Evolutionary conservation across 805 yeast species (phyloP), one percentile per base, ranked within the genome.

Genomic region (Sporopachydermia lactativora): DNA sequence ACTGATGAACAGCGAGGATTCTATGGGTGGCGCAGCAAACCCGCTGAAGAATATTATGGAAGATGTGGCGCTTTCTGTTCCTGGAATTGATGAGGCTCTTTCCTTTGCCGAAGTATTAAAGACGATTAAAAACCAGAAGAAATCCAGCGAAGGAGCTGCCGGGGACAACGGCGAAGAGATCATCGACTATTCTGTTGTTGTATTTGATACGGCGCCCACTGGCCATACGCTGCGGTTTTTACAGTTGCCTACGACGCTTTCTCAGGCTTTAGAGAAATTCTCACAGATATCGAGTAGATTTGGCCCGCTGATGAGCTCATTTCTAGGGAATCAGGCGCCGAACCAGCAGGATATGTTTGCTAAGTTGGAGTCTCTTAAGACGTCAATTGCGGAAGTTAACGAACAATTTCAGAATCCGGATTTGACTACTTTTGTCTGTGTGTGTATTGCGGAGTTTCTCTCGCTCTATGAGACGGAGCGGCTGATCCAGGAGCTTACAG

Each of bases 191-290:
- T 85, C 82, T 50, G 85, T 95, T 5, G 88, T 92, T 48, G 85
- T 92, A 49, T 92, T 92, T 54, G 99, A 92, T 60, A 92, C 99
- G n/a, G 98, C 99, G 0, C 99, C 99, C 51, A 92, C 99, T 0
- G 99, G 99, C 31, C 99, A 92, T 62, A 92, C 98, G 2, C 68
- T 92, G 52, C 75, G 99, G 54, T 92, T 92, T 60, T 69, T 92
- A 58, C 96, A 88, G 61, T 74, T 92, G 53, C 99, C 99, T 34
- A 74, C 94, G 18, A 88, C 96, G 3, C 66, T 92, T 46, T 94
- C 86, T 52, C 85, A 84, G 58, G 71, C 94, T 31, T 69, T 92
- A 50, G 78, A 81, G 39, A 92, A 89, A 56, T 78, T 92, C 58
- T 78, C 86, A 52, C 94, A 85, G 51, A 70, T 92, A 42, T 77